Percentiles rank a stretch among this genome's conserved stretches.
These are phyloP conservation scores for Dalechampia spathulata DNA, from an alignment of 441 rosid genomes.

Conservation along the genomic window DNA sequence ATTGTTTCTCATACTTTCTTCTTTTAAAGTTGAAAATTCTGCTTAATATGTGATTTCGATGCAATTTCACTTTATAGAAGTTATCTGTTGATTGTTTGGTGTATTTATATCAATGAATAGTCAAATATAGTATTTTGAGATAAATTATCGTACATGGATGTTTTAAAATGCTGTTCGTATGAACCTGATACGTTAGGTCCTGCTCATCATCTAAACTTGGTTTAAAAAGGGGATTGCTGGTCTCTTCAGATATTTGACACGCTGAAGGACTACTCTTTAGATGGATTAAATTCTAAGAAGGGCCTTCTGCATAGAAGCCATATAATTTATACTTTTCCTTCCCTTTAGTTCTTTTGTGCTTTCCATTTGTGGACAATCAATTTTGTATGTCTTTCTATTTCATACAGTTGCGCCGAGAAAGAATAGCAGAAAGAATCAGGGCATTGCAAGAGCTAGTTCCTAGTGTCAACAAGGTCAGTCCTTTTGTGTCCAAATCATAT, in stretches of 20 bases:
- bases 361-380: background rate
- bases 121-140: too few relatives aligned
- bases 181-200: too few relatives aligned
- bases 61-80: background rate
- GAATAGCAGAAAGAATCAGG: conserved; percentile 97
- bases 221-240: too few relatives aligned
- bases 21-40: background rate
- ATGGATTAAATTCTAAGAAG: background rate
- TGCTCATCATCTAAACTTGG: too few relatives aligned
- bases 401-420: conserved; percentile 82
- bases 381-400: conserved; percentile 14
- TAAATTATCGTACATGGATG: too few relatives aligned
- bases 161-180: background rate
- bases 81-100: background rate
- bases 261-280: background rate
- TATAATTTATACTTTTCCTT: background rate
- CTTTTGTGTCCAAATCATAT: background rate
- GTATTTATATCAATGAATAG: too few relatives aligned
- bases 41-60: background rate
- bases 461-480: conserved; percentile 81
- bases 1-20: too few relatives aligned
- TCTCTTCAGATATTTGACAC: background rate
- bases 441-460: conserved; percentile 98
- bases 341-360: background rate
- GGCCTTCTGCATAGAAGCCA: background rate